Evolutionary conservation across 345 rosid species (phyloP).

Genomic region (Aethionema arabicum): DNA sequence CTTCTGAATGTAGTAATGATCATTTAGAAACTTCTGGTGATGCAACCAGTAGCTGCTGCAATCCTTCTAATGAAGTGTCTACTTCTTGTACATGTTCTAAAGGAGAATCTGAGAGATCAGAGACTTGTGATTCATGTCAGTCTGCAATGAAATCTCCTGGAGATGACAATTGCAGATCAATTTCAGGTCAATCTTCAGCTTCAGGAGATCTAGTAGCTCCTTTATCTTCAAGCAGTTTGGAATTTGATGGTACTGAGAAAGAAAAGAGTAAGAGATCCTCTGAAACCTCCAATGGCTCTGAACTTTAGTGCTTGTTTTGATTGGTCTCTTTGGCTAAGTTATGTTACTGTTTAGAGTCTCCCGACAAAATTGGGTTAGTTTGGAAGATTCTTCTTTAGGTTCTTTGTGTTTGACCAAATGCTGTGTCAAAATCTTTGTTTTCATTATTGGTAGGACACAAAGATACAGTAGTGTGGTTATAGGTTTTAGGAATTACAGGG

Average conservation of each 20-base stretch:
- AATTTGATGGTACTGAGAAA: constrained; percentile 24
- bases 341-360: constrained; percentile 6
- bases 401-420: constrained; percentile 12
- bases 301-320: constrained; percentile 27
- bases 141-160: constrained; percentile 13
- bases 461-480: not conserved
- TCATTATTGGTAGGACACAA: constrained; percentile 1
- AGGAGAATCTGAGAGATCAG: constrained; percentile 26
- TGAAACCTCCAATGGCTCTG: constrained; percentile 24
- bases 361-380: constrained; percentile 22
- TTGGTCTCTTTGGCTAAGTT: constrained; percentile 24
- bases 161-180: constrained; percentile 18
- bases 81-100: constrained; percentile 39
- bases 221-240: constrained; percentile 30
- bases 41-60: constrained; percentile 29
- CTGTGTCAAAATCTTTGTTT: constrained; percentile 19
- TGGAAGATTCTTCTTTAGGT: constrained; percentile 18
- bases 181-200: constrained; percentile 20
- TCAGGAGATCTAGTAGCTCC: constrained; percentile 25
- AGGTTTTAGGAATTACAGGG: not conserved
- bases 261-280: constrained; percentile 30
- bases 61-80: constrained; percentile 50
- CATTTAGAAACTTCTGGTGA: constrained; percentile 26
- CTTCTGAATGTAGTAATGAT: constrained; percentile 6
- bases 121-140: constrained; percentile 26